Evolutionary conservation across 441 rosid species (phyloP).

Genomic region (Adansonia grandidieri): DNA sequence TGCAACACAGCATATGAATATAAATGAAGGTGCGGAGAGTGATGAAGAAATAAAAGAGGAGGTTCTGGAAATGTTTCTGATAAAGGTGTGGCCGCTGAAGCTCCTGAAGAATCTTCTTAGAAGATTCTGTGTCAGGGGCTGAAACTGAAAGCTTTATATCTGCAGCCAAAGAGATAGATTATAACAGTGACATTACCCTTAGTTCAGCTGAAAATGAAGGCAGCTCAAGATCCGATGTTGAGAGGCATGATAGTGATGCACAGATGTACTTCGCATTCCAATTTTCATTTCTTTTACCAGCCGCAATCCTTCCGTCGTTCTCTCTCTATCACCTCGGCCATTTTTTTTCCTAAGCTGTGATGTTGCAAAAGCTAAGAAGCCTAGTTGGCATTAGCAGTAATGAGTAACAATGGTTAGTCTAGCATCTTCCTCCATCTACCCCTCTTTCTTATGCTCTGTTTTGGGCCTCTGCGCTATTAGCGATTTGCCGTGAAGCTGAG

Average conservation of each 20-base stretch:
- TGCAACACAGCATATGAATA: constrained; percentile 69
- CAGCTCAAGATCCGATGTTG: constrained; percentile 51
- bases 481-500: too few species aligned
- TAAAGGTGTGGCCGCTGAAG: constrained; percentile 44
- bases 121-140: constrained; percentile 59
- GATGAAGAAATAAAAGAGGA: constrained; percentile 40
- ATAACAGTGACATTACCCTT: constrained; percentile 45
- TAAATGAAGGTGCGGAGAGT: constrained; percentile 46
- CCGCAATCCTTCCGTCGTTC: too few species aligned
- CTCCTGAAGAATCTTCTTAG: constrained; percentile 35
- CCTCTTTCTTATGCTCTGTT: too few species aligned
- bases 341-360: too few species aligned
- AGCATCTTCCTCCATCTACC: too few species aligned
- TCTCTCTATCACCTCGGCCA: too few species aligned
- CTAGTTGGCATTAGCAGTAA: too few species aligned
- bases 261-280: constrained; percentile 27
- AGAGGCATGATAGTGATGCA: constrained; percentile 54
- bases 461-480: too few species aligned
- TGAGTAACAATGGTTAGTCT: too few species aligned
- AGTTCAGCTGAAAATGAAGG: constrained; percentile 69
- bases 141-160: constrained; percentile 94
- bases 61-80: constrained; percentile 39
- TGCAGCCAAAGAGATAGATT: constrained; percentile 78
- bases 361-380: too few species aligned
- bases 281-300: too few species aligned